phyloP scores from a whole-genome alignment of 768 basidiomycete species.

The Hydnomerulius pinastri region DNA sequence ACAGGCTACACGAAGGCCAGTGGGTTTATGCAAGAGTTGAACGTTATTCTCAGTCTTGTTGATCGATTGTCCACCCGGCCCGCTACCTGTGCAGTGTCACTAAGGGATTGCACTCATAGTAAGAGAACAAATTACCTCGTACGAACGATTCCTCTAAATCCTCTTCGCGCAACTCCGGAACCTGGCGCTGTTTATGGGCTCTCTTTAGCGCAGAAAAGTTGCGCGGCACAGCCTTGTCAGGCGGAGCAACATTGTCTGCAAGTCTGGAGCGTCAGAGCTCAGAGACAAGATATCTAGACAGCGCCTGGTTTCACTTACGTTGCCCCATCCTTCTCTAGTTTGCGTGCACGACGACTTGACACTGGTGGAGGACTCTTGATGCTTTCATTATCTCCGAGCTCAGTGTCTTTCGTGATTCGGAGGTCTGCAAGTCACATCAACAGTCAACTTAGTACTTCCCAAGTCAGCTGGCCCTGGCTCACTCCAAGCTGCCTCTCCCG shows the following conservation, averaged over 20 bases:
- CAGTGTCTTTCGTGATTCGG: slow-evolving; percentile 76
- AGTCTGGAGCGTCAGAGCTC: slow-evolving; percentile 26
- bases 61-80: slow-evolving; percentile 95
- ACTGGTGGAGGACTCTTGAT: slow-evolving; percentile 60
- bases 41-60: slow-evolving; percentile 95
- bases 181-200: slow-evolving; percentile 59
- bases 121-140: slow-evolving; percentile 55
- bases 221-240: slow-evolving; percentile 32
- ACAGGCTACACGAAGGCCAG: slow-evolving; percentile 82
- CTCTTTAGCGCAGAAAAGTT: slow-evolving; percentile 73
- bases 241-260: slow-evolving; percentile 34
- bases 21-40: slow-evolving; percentile 86
- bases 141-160: slow-evolving; percentile 90
- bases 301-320: slow-evolving; percentile 21
- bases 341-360: slow-evolving; percentile 50
- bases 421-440: slow-evolving; percentile 50
- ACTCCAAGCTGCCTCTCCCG: slow-evolving; percentile 59
- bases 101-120: background rate
- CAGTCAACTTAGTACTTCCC: too few relatives aligned
- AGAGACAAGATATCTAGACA: slow-evolving; percentile 33
- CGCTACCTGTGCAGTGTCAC: slow-evolving; percentile 61
- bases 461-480: too few relatives aligned
- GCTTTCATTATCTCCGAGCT: slow-evolving; percentile 82
- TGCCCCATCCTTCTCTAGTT: slow-evolving; percentile 39
- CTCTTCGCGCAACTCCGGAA: slow-evolving; percentile 72